Evolutionary conservation across 139 green algal species (phyloP), one percentile per base, ranked within the genome.

Genomic region (Chlorella sp.): DNA sequence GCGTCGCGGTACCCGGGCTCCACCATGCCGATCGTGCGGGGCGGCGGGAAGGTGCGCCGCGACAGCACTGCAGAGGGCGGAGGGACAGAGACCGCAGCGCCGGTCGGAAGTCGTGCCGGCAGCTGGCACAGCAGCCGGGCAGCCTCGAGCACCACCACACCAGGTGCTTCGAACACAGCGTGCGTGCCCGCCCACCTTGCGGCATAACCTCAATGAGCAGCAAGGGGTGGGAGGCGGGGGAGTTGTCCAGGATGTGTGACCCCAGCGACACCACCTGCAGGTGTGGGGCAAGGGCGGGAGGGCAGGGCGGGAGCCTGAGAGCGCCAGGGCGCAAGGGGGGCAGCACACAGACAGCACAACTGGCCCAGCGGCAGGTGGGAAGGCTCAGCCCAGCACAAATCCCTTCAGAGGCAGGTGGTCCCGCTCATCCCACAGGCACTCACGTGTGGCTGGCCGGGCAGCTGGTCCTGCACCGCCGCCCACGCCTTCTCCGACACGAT

Each of bases 141-240:
- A n/a, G n/a, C n/a, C n/a, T n/a, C n/a, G n/a, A n/a, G n/a, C n/a
- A n/a, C n/a, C n/a, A n/a, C n/a, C n/a, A n/a, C n/a, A n/a, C n/a
- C n/a, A n/a, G n/a, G n/a, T n/a, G n/a, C n/a, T n/a, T n/a, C n/a
- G n/a, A n/a, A n/a, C n/a, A n/a, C n/a, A n/a, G n/a, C n/a, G n/a
- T n/a, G n/a, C n/a, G n/a, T 54, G 11, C 34, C 13, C 34, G 8
- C 68, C 38, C 38, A 85, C 80, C 68, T 68, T 88, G 89, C 30
- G 94, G 94, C 91, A 97, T 94, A 32, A 93, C 84, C 82, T 94
- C 90, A 73, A 93, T 93, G 14, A 96, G 87, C 85, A 96, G 87
- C 62, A 90, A 80, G 3, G 93, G 90, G 43, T 81, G 64, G 8
- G 56, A 82, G 58, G 76, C 56, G 40, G 76, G 56, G 2, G 76